Base-by-base conservation (phyloP, 176 grass and related monocot genomes). In the Panicum miliaceum region DNA sequence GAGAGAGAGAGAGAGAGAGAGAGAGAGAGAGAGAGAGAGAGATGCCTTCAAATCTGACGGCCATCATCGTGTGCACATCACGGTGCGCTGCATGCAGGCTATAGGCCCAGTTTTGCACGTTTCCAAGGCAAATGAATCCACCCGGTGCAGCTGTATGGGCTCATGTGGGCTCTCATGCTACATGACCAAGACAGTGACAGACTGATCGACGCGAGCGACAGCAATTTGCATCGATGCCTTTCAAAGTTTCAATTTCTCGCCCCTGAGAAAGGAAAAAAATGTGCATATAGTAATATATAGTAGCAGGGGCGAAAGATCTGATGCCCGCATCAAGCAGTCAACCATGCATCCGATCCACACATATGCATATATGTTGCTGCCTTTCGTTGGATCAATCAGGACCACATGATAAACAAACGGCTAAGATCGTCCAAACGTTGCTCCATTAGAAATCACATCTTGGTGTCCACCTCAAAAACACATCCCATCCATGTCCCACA, bases 171-270 rank as follows among this genome's bases (percentile, higher is more conserved):
- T 53, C 58, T 84, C 42, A 26, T 14, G 70, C 27, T 26, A 63
- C 74, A 77, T 42, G 12, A 27, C 69, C 40, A 82, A 50, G 69
- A 63, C 11, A 50, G 27, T 5, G 81, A 73, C 53, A 68, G 79
- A 41, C 66, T 45, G 37, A 71, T 60, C 22, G 36, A 81, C 34
- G 59, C 4, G 47, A 68, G 18, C 6, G 22, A 54, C 52, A 82
- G 19, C 66, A 82, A 64, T 42, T 37, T 45, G 27, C 27, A 45
- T 20, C 14, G 25, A 29, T 48, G 27, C 45, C 58, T 59, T 25
- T 59, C 57, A 12, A 59, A 25, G n/a, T 64, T 75, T 74, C 46
- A 45, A 77, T 61, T 27, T 37, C 1, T 20, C 35, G 22, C 48
- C 29, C 48, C 4, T 79, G 26, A 22, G 8, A 68, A 3, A 40